Evolutionary conservation across 2,329 filamentous ascomycete species (phyloP).

Genomic region (Verticillium nonalfalfae): DNA sequence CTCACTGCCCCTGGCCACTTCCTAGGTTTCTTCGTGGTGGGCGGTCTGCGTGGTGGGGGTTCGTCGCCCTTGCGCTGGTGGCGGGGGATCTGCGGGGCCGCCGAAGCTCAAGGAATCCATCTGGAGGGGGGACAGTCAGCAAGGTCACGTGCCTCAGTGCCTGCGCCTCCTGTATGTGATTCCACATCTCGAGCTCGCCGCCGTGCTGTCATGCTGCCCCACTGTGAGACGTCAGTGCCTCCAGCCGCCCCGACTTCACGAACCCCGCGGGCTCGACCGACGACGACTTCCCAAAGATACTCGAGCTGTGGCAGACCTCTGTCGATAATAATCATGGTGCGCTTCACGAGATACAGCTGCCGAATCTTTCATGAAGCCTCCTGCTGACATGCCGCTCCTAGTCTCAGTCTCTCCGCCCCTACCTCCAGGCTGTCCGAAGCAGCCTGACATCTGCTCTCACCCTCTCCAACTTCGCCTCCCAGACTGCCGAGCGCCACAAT

Average conservation of each 20-base stretch:
- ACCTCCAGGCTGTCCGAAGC: conserved; percentile 92
- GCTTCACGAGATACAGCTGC: background rate
- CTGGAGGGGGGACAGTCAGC: background rate
- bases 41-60: conserved; percentile 2
- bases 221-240: conserved; percentile 24
- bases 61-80: background rate
- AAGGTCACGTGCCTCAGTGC: background rate
- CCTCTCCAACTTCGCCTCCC: conserved; percentile 94
- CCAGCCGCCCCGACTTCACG: conserved; percentile 18
- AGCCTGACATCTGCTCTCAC: conserved; percentile 91
- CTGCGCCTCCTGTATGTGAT: background rate
- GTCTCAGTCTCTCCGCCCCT: conserved; percentile 96
- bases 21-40: background rate
- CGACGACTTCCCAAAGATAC: background rate
- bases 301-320: conserved; percentile 6
- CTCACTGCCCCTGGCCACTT: background rate
- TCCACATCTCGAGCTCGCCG: conserved; percentile 2
- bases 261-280: conserved; percentile 10
- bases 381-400: conserved; percentile 24
- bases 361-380: background rate
- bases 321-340: conserved; percentile 7
- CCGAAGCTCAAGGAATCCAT: background rate
- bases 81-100: background rate
- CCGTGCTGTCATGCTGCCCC: conserved; percentile 17
- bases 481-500: conserved; percentile 94